Base-by-base conservation (phyloP, 208 protist genomes). In the Trypanosoma avium region DNA sequence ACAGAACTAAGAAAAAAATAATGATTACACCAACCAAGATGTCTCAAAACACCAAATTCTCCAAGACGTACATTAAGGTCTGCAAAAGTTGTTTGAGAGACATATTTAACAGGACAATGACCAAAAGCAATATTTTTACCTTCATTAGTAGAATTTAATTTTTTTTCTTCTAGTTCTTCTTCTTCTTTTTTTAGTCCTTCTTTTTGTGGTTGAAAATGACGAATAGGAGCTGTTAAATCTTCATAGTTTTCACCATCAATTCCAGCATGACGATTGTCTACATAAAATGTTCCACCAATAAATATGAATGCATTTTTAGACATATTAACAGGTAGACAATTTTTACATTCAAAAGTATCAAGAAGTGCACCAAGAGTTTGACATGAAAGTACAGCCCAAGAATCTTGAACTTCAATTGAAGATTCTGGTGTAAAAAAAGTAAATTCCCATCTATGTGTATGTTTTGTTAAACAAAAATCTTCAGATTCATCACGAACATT, bases 381-480 rank as follows among this genome's bases (percentile, higher is more conserved):
- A 45, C 84, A 95, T 5, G 80, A 80, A 17, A 95, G 77, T 24
- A 92, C 81, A 2, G 83, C 86, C 84, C 85, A 92, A 22, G 68
- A 54, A 40, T 86, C 84, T 21, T 73, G 52, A 30, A 79, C 73
- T 36, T 85, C 74, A 2, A 62, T 36, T 4, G 59, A 24, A 0
- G 74, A 65, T 13, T 66, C 54, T 15, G 70, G 60, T 22, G 59
- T 40, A 61, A 77, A 55, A 40, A 92, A 77, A 1, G 73, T 70
- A 45, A 92, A 90, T 66, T 92, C 84, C 83, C 84, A 92, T 12
- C 74, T 80, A 47, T 92, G 81, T 10, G 84, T 86, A 74, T 94
- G 85, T 47, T 72, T 54, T 1, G 57, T 45, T 12, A 94, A 65
- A 55, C 83, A 90, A 73, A 81, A 88, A 74, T 92, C 84, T 13